These are phyloP conservation scores for Acrodontium crateriforme DNA, from an alignment of 2,329 filamentous ascomycete genomes.

Conservation along the genomic window DNA sequence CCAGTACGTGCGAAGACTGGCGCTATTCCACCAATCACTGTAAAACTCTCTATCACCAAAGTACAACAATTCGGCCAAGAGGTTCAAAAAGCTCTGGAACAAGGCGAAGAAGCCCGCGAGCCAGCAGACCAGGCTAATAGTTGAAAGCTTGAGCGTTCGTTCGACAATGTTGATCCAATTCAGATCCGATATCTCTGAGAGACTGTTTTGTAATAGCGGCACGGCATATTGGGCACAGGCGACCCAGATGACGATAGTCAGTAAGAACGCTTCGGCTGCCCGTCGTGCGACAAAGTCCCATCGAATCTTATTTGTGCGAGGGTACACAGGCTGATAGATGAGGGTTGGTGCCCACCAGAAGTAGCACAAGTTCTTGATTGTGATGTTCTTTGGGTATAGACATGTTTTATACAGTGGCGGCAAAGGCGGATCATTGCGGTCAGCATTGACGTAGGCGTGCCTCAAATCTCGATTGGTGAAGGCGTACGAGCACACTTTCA, in stretches of 20 bases:
- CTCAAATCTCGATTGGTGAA: constrained; percentile 93
- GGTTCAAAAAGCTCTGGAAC: constrained; percentile 87
- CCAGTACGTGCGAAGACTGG: constrained; percentile 80
- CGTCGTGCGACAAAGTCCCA: constrained; percentile 84
- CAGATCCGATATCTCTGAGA: constrained; percentile 71
- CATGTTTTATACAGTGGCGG: constrained; percentile 72
- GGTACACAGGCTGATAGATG: constrained; percentile 94
- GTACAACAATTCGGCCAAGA: constrained; percentile 72
- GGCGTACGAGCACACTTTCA: constrained; percentile 91
- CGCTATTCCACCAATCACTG: constrained; percentile 95
- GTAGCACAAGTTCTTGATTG: constrained; percentile 72
- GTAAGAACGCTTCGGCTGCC: constrained; percentile 58
- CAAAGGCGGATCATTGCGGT: constrained; percentile 56
- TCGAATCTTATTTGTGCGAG: constrained; percentile 64
- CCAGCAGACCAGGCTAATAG: constrained; percentile 93
- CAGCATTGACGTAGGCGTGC: constrained; percentile 59
- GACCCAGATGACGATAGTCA: constrained; percentile 72
- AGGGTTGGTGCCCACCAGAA: constrained; percentile 98
- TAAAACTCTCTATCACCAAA: constrained; percentile 95
- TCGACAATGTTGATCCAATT: constrained; percentile 74
- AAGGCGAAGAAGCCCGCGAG: constrained; percentile 93
- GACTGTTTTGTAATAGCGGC: constrained; percentile 75
- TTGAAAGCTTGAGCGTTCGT: constrained; percentile 84
- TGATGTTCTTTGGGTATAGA: constrained; percentile 85
- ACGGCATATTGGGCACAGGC: constrained; percentile 87